These are phyloP conservation scores for Syzygium jambos DNA, from an alignment of 345 rosid species.

Conservation along the genomic window DNA sequence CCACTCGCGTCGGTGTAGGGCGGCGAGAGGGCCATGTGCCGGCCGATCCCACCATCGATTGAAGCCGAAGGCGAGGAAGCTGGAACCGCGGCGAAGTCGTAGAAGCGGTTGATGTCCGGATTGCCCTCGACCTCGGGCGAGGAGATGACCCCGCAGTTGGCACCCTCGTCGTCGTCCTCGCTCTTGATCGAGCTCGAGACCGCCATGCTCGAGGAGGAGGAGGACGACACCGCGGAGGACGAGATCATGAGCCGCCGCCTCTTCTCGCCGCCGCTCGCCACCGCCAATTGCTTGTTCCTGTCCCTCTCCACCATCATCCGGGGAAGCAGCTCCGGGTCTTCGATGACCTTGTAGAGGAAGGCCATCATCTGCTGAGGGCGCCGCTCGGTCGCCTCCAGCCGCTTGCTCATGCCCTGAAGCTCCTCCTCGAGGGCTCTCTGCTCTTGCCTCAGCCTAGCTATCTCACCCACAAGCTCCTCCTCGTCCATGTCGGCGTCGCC, in stretches of 20 bases:
- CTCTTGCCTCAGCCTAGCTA: slow-evolving; percentile 65
- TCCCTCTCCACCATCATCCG: slow-evolving; percentile 61
- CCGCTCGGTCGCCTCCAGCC: slow-evolving; percentile 74
- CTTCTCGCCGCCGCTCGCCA: slow-evolving; percentile 21
- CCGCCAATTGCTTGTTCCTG: slow-evolving; percentile 3
- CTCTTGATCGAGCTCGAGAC: slow-evolving; percentile 39
- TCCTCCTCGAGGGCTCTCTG: slow-evolving; percentile 54
- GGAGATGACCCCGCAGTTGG: slow-evolving; percentile 25
- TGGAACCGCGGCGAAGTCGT: not conserved
- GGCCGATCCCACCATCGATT: not conserved
- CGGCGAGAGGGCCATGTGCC: not conserved
- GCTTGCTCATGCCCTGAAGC: slow-evolving; percentile 53
- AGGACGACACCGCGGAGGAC: slow-evolving; percentile 8
- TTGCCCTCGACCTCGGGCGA: slow-evolving; percentile 28
- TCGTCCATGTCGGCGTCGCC: slow-evolving; percentile 33
- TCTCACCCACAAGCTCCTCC: slow-evolving; percentile 58
- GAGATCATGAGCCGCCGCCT: slow-evolving; percentile 32
- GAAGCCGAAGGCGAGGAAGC: not conserved
- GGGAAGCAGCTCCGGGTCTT: slow-evolving; percentile 74
- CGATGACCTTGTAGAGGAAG: slow-evolving; percentile 62
- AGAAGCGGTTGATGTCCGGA: slow-evolving; percentile 6
- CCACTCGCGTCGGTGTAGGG: slow-evolving; percentile 6
- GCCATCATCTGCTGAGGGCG: slow-evolving; percentile 95
- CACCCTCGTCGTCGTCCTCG: slow-evolving; percentile 41
- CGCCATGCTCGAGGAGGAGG: slow-evolving; percentile 28